Evolutionary conservation across 2,329 filamentous ascomycete species (phyloP).

Genomic region (Lachnellula willkommii): DNA sequence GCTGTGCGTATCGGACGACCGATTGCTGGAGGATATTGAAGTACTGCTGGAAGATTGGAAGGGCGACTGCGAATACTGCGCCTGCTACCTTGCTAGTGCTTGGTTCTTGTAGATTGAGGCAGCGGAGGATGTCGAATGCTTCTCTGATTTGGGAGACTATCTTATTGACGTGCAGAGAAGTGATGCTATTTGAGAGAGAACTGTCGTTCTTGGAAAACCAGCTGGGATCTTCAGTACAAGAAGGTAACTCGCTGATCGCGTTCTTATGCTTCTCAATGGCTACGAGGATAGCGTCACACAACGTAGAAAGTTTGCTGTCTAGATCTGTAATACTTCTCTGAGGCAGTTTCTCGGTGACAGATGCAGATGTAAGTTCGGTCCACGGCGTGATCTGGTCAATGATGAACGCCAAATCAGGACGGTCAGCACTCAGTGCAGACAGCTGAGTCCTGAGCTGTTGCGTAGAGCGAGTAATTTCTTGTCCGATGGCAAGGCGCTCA

Average conservation of each 20-base stretch:
- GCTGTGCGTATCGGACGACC: slow-evolving; percentile 51
- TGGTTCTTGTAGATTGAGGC: slow-evolving; percentile 39
- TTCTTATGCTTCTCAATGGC: slow-evolving; percentile 69
- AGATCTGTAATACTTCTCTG: slow-evolving; percentile 38
- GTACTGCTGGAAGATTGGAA: slow-evolving; percentile 74
- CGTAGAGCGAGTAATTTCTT: slow-evolving; percentile 13
- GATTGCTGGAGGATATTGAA: slow-evolving; percentile 53
- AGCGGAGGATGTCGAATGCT: slow-evolving; percentile 42
- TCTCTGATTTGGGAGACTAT: slow-evolving; percentile 35
- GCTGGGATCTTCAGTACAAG: slow-evolving; percentile 53
- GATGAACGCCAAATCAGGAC: slow-evolving; percentile 59
- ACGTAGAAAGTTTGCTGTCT: slow-evolving; percentile 52
- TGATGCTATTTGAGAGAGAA: slow-evolving; percentile 22
- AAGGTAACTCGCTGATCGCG: slow-evolving; percentile 48
- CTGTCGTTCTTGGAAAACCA: slow-evolving; percentile 50
- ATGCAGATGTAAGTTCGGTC: slow-evolving; percentile 38
- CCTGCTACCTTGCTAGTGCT: slow-evolving; percentile 42
- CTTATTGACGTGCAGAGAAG: slow-evolving; percentile 23
- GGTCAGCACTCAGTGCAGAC: slow-evolving; percentile 36
- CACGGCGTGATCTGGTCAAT: slow-evolving; percentile 63
- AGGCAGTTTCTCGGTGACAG: slow-evolving; percentile 4
- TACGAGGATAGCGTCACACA: slow-evolving; percentile 73
- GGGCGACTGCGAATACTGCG: slow-evolving; percentile 54
- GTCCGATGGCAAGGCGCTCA: slow-evolving; percentile 25
- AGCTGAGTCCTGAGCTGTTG: slow-evolving; percentile 32